These are phyloP conservation scores for Aspergillus melleus DNA, from an alignment of 2,329 filamentous ascomycete genomes.

Conservation along the genomic window DNA sequence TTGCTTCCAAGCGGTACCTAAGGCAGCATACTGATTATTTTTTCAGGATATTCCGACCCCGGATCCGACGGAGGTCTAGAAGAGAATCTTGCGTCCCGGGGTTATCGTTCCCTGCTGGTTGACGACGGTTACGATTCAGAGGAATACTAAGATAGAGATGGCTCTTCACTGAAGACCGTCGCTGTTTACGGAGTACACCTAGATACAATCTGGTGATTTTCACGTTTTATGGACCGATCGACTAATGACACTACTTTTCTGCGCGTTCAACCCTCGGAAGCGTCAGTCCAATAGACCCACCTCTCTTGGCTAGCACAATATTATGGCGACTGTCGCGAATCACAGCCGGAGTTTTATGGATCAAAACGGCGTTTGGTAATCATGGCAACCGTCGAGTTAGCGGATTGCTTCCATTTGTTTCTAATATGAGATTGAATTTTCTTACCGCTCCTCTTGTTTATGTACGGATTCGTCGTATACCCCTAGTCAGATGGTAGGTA, in stretches of 20 bases:
- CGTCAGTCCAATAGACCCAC: neutral
- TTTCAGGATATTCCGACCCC: conserved; percentile 74
- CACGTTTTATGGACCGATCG: neutral
- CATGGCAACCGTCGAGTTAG: neutral
- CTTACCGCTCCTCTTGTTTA: neutral
- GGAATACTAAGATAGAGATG: conserved; percentile 47
- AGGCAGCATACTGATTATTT: conserved; percentile 15
- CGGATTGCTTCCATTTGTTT: neutral
- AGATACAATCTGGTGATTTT: neutral
- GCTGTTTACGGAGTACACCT: neutral
- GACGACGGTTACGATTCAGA: conserved; percentile 77
- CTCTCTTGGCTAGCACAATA: neutral
- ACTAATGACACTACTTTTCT: neutral
- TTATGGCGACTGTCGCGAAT: no score
- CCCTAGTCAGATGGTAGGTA: no score
- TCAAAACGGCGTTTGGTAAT: neutral
- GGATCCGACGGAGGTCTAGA: conserved; percentile 86
- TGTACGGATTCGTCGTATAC: no score
- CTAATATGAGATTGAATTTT: neutral
- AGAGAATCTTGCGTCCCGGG: conserved; percentile 77
- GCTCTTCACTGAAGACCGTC: neutral
- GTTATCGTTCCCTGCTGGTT: conserved; percentile 74
- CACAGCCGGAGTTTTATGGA: neutral
- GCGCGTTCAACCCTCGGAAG: neutral
- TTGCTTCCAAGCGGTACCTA: neutral